A percentile compares a stretch with the other conserved stretches of the same genome.
These are phyloP conservation scores for Daldinia loculata DNA, from an alignment of 495 filamentous ascomycete genomes.

Conservation along the genomic window DNA sequence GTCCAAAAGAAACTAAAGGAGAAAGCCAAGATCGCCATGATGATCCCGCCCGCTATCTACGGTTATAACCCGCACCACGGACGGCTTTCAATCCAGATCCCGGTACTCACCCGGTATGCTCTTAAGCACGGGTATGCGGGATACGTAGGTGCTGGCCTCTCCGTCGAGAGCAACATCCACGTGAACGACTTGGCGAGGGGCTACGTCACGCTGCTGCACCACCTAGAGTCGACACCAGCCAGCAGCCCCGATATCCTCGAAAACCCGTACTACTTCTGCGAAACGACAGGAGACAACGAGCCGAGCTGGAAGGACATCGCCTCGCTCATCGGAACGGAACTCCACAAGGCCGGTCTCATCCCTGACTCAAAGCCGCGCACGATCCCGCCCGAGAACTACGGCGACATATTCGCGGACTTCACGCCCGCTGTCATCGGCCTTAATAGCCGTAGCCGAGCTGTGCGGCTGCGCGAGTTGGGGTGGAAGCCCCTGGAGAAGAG, in stretches of 20 bases:
- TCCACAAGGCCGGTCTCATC: constrained; percentile 69
- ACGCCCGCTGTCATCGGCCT: constrained; percentile 47
- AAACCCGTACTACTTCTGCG: constrained; percentile 73
- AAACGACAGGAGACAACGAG: constrained; percentile 64
- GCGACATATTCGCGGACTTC: constrained; percentile 45
- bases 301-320: constrained; percentile 75
- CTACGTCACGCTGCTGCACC: constrained; percentile 63
- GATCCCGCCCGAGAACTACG: constrained; percentile 53
- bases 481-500: constrained; percentile 63
- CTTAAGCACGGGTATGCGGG: constrained; percentile 70
- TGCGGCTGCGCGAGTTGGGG: constrained; percentile 63
- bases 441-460: constrained; percentile 65
- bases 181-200: constrained; percentile 74
- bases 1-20: constrained; percentile 43
- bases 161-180: constrained; percentile 76
- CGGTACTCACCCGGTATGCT: constrained; percentile 61
- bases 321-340: constrained; percentile 64
- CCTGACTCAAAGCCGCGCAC: constrained; percentile 52
- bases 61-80: constrained; percentile 59
- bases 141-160: constrained; percentile 69
- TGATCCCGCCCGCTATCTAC: constrained; percentile 81
- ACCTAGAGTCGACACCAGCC: constrained; percentile 65
- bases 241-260: constrained; percentile 70
- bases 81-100: constrained; percentile 70
- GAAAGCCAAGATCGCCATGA: constrained; percentile 69